Evolutionary conservation across 495 filamentous ascomycete genomes (phyloP).

Genomic region (Annulohypoxylon bovei): DNA sequence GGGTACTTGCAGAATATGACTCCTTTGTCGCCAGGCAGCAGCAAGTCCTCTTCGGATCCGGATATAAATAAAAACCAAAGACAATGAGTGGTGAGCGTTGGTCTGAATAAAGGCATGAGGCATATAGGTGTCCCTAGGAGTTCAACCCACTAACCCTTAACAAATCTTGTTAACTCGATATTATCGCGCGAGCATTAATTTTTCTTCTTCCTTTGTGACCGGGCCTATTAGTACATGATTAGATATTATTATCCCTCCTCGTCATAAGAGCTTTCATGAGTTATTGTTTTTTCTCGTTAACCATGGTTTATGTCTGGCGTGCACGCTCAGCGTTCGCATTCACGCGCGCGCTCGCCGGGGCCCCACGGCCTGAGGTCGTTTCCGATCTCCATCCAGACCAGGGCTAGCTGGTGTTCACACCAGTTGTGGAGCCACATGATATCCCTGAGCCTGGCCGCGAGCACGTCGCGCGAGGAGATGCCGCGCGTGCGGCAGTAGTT

Average conservation of each 20-base stretch:
- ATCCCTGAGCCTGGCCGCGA: slow-evolving; percentile 37
- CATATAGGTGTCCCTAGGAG: background rate
- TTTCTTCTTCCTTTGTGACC: background rate
- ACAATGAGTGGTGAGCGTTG: background rate
- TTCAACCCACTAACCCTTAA: background rate
- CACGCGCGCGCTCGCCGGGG: background rate
- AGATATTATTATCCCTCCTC: slow-evolving; percentile 26
- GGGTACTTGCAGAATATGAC: background rate
- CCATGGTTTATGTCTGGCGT: background rate
- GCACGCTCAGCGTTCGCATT: slow-evolving; percentile 1
- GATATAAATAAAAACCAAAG: background rate
- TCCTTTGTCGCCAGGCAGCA: slow-evolving; percentile 1
- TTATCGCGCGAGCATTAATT: background rate
- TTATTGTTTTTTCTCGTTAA: background rate
- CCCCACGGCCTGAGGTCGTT: slow-evolving; percentile 32
- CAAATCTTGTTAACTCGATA: background rate
- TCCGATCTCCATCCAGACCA: slow-evolving; percentile 43
- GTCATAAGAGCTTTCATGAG: background rate
- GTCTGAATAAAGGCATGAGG: background rate
- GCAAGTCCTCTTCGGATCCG: background rate
- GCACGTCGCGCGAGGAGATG: slow-evolving; percentile 33
- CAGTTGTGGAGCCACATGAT: slow-evolving; percentile 44
- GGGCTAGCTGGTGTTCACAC: slow-evolving; percentile 42
- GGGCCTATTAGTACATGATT: slow-evolving; percentile 20
- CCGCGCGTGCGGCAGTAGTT: slow-evolving; percentile 43